Evolutionary conservation across 305 asterid species (phyloP), one percentile per base, ranked within the genome.

Genomic region (Lippia alba): DNA sequence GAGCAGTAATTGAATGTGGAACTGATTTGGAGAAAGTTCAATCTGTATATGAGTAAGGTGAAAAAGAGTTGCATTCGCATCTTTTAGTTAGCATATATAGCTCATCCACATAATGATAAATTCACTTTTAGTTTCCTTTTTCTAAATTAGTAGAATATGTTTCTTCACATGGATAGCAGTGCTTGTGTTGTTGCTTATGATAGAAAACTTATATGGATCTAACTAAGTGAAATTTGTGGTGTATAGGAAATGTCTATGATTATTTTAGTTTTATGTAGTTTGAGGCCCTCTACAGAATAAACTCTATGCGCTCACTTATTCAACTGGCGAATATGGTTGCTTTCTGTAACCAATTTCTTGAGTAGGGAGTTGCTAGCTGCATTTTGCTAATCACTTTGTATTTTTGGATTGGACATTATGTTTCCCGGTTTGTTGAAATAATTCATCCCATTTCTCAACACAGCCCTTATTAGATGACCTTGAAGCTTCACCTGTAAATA

Each of bases 11-110:
- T 54, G 12, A 46, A 8, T 39, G 11, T 20, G 41, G 48, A 55
- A 24, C 30, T 30, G 18, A 68, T 41, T 55, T 40, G 11, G 44
- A 41, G 65, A 56, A 68, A 65, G 41, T 70, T 50, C 19, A 14
- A 19, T 32, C n/a, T 54, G 16, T 0, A 48, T 30, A 40, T 61
- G 56, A 50, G 12, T 49, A 50, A 12, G 48, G 54, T 41, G 39
- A 41, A 24, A 33, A 54, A 57, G 15, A 30, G 10, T 15, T 10
- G 8, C 15, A 44, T 8, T n/a, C 11, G 33, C 19, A 58, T 24
- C 18, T 20, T 19, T 12, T 59, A 48, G 32, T 65, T 15, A 19
- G 60, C 66, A 56, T 20, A 11, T n/a, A n/a, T n/a, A n/a, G n/a
- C n/a, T 72, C 17, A 44, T 19, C 9, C 18, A 9, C 32, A 46